Conservation (phyloP, 768 basidiomycete genomes). For the Lactarius trivialis region DNA sequence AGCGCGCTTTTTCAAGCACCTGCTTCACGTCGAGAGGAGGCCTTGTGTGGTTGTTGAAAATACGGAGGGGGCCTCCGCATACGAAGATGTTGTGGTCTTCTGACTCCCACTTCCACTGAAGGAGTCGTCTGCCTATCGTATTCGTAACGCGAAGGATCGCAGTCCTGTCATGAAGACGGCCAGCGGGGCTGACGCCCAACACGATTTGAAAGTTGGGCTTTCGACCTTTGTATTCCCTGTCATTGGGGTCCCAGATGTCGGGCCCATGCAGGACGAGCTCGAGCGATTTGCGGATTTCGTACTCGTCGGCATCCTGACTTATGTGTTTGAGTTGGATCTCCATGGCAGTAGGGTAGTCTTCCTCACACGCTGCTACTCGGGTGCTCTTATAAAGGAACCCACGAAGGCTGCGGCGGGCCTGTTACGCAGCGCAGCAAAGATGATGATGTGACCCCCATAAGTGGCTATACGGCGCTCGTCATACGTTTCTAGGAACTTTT, state of each 20-base stretch:
- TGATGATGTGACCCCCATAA: neutral
- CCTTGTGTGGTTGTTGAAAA: slow-evolving; percentile 16
- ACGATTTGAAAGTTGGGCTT: slow-evolving; percentile 55
- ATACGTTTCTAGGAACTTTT: too few relatives aligned
- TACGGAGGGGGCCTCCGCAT: slow-evolving; percentile 22
- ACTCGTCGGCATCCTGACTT: slow-evolving; percentile 38
- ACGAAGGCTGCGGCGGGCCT: too few relatives aligned
- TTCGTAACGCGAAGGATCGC: slow-evolving; percentile 32
- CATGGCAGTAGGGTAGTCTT: slow-evolving; percentile 26
- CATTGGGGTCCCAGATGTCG: slow-evolving; percentile 37
- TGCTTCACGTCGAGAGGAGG: slow-evolving; percentile 6
- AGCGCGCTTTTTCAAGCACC: slow-evolving; percentile 31
- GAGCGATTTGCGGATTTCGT: slow-evolving; percentile 53
- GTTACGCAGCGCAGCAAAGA: neutral
- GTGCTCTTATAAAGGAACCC: neutral
- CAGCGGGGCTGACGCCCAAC: slow-evolving; percentile 44
- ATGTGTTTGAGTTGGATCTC: slow-evolving; percentile 36
- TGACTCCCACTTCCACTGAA: slow-evolving; percentile 35
- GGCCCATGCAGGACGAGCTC: slow-evolving; percentile 51
- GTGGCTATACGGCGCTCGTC: neutral
- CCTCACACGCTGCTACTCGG: neutral
- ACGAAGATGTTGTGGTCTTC: slow-evolving; percentile 27
- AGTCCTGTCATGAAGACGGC: slow-evolving; percentile 51
- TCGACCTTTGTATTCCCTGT: slow-evolving; percentile 27
- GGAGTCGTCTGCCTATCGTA: slow-evolving; percentile 40